phyloP scores from a whole-genome alignment of 2,329 filamentous ascomycete species.

The Neofusicoccum parvum region DNA sequence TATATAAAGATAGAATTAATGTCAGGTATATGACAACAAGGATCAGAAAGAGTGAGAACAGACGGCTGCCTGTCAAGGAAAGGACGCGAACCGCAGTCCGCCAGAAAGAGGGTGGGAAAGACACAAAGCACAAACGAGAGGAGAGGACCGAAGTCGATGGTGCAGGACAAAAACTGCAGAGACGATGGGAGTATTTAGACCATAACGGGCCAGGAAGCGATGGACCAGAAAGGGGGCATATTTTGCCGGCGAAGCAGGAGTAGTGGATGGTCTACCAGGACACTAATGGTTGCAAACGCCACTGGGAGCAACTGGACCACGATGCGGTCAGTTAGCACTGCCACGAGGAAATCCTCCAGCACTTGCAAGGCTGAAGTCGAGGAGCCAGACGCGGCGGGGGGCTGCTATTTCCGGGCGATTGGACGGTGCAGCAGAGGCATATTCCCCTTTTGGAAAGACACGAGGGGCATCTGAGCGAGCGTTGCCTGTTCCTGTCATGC shows the following conservation, averaged over 20 bases:
- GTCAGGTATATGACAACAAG: background rate
- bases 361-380: background rate
- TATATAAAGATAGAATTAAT: background rate
- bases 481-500: background rate
- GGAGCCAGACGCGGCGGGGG: background rate
- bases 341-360: background rate
- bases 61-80: background rate
- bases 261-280: no score
- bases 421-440: background rate
- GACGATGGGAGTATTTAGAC: no score
- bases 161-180: background rate
- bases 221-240: background rate
- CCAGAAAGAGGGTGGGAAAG: background rate
- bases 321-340: background rate
- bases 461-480: background rate
- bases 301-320: no score
- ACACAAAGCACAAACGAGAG: background rate
- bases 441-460: background rate
- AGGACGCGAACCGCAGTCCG: slow-evolving; percentile 5
- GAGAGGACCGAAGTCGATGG: background rate
- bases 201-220: no score
- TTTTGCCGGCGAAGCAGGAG: no score
- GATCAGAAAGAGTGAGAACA: background rate
- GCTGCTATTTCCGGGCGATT: background rate
- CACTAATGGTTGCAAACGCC: no score